phyloP scores from a whole-genome alignment of 2,329 filamentous ascomycete species.

The Fusarium tricinctum region DNA sequence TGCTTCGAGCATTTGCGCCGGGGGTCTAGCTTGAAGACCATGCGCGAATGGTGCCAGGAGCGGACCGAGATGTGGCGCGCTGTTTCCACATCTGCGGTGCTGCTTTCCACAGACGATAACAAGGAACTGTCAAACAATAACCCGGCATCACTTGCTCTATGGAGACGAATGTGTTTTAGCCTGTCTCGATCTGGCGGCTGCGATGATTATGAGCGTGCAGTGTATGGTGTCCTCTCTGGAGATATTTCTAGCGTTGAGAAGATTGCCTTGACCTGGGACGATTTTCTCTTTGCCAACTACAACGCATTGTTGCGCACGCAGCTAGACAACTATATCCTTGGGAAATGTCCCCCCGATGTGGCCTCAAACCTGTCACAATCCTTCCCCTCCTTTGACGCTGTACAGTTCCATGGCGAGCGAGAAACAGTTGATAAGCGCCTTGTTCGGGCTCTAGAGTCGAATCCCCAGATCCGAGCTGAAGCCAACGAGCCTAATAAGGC shows the following conservation, averaged over 20 bases:
- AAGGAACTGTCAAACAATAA: constrained; percentile 55
- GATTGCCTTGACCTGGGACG: constrained; percentile 85
- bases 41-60: constrained; percentile 88
- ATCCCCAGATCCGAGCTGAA: constrained; percentile 69
- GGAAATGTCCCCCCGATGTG: constrained; percentile 66
- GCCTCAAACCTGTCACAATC: constrained; percentile 68
- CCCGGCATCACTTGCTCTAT: constrained; percentile 70
- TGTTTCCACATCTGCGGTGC: constrained; percentile 81
- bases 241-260: constrained; percentile 83
- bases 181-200: constrained; percentile 77
- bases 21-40: constrained; percentile 79
- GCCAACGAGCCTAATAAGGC: constrained; percentile 77
- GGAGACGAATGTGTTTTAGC: constrained; percentile 83
- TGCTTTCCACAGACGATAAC: constrained; percentile 66
- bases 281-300: constrained; percentile 88
- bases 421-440: constrained; percentile 68
- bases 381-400: constrained; percentile 74
- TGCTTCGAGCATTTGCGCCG: constrained; percentile 93
- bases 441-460: constrained; percentile 71
- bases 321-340: constrained; percentile 79
- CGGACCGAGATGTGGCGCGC: constrained; percentile 92
- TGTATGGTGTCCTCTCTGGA: constrained; percentile 91
- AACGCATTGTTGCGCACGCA: constrained; percentile 86
- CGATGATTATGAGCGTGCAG: constrained; percentile 86
- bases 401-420: constrained; percentile 72